Evolutionary conservation across 345 rosid species (phyloP), one percentile per base, ranked within the genome.

Genomic region (Moringa oleifera): DNA sequence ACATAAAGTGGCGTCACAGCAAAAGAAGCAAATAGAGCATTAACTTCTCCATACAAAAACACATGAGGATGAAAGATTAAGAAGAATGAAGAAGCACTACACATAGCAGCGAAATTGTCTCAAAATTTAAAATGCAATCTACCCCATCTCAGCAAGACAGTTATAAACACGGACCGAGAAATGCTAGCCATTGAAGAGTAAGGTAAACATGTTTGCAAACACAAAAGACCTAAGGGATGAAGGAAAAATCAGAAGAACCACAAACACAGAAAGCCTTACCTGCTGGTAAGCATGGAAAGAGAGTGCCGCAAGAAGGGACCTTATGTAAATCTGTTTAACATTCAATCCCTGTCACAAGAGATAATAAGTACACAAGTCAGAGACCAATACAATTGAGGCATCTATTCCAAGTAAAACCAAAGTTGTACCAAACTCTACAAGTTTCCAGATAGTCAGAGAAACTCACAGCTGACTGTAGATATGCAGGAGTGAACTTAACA

Each of bases 211-310:
- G 12, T 41, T 1, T 41, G 17, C 47, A 41, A 41, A 41, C 17
- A 41, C 47, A 4, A 1, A 41, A 7, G 17, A 41, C 17, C 37
- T 11, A 33, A 33, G 5, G 37, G 12, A 41, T 5, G 47, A 41
- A 41, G 12, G 9, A 11, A 41, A 41, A 18, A 3, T 20, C 21
- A 18, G 25, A 2, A 63, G 55, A 36, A 53, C 21, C 33, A 47
- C 55, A 51, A 46, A 68, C 8, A 16, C 24, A 41, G 41, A 41
- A 68, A 36, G 52, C 31, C 75, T 76, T 61, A 86, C 98, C 95
- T 94, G 99, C 77, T 94, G 99, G 75, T 94, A 91, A 21, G 97
- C 99, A 75, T 94, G 99, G 85, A 85, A 94, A 75, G 87, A 87
- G 58, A 94, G 85, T 11, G 99, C 93, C 52, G 93, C 99, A 18